Evolutionary conservation across 257 asterid genomes (phyloP).

Genomic region (Capsicum pubescens): DNA sequence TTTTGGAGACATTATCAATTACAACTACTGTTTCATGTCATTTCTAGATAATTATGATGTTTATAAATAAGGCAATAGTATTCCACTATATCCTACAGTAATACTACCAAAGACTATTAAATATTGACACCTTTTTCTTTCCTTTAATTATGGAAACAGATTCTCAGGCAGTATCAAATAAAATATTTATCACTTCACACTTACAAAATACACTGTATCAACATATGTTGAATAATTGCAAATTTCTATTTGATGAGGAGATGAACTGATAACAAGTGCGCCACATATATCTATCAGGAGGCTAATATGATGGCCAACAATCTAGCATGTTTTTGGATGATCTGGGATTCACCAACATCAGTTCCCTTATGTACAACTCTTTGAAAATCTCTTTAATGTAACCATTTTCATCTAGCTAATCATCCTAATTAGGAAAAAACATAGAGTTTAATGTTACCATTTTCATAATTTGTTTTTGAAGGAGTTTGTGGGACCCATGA

Average conservation of each 20-base stretch:
- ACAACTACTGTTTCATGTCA: not conserved
- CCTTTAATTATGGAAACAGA: not conserved
- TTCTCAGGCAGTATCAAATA: not conserved
- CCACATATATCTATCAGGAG: not conserved
- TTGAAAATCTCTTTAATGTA: too few species aligned
- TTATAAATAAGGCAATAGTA: not conserved
- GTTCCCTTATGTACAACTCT: too few species aligned
- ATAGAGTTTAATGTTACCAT: too few species aligned
- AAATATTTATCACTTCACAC: not conserved
- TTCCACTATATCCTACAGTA: not conserved
- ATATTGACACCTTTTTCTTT: not conserved
- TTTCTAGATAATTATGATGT: conserved; percentile 14
- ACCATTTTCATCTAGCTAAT: too few species aligned
- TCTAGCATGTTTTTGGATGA: too few species aligned
- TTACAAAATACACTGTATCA: not conserved
- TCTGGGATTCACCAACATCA: too few species aligned
- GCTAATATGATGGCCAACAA: too few species aligned
- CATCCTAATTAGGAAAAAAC: too few species aligned
- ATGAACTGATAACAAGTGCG: not conserved
- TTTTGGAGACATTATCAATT: conserved; percentile 17
- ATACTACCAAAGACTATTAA: not conserved
- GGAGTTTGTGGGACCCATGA: too few species aligned
- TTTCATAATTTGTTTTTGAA: too few species aligned
- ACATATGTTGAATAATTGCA: not conserved
- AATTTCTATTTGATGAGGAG: not conserved